Base-by-base conservation (phyloP, 495 filamentous ascomycete genomes). In the Penicillium simplicissimum region DNA sequence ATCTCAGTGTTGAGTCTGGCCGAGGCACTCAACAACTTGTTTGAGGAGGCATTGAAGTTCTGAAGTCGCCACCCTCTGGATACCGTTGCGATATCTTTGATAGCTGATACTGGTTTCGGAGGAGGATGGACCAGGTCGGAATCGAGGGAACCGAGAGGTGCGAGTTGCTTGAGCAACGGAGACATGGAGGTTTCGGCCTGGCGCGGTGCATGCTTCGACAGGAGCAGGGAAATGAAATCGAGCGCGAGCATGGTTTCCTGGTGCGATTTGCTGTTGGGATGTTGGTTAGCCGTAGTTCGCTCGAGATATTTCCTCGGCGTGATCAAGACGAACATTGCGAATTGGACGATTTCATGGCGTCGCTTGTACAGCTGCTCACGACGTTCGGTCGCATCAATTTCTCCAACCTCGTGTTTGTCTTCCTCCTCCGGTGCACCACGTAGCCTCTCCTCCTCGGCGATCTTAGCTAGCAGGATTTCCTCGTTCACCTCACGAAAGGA, bases 151-250 rank as follows among this genome's bases (percentile, higher is more conserved):
- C 91, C 92, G 23, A 88, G 77, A 11, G 89, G 88, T 6, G 93
- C 84, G 36, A 80, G 72, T 31, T 87, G 79, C 67, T 90, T 91
- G 36, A 96, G 79, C 23, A 69, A 80, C 10, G 82, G 76, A 13
- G 87, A 92, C 63, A 97, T 84, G 33, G 90, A 89, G 35, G 75
- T 69, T 60, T 84, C 84, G 23, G 88, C 90, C 61, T 84, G 84
- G 40, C 83, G 82, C 4, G 90, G 88, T 3, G 81, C 78, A 63
- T 95, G 82, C 69, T 91, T 91, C 9, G 93, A 91, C 1, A 96
- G 78, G 1, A 96, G 76, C 10, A 97, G 84, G 13, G 95, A 97
- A 40, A 97, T 73, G 63, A 92, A 90, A 68, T 98, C 92, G 52
- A 96, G 84, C 4, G 86, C 84, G 28, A 87, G 77, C 69, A 86